Conservation (phyloP, 176 grass and related monocot species). For the Puccinellia tenuiflora region DNA sequence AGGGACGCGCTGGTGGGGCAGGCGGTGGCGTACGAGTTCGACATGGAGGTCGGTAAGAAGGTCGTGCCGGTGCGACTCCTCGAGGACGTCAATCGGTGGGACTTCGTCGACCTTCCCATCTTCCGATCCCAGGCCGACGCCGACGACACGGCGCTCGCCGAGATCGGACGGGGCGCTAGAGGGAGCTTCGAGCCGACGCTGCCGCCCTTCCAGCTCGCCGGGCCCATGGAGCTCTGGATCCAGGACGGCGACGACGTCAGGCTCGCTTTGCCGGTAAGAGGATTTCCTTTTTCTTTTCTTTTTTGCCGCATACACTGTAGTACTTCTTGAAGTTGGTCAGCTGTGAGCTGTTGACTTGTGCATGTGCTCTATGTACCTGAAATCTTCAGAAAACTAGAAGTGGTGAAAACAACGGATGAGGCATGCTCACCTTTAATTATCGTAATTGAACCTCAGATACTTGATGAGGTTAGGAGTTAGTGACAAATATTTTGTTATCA, state of each 20-base stretch:
- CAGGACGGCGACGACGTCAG: slow-evolving; percentile 78
- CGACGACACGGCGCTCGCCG: slow-evolving; percentile 51
- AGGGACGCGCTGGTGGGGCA: slow-evolving; percentile 80
- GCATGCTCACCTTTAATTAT: neutral
- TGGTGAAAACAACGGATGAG: neutral
- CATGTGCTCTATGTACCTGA: neutral
- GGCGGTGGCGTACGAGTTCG: slow-evolving; percentile 78
- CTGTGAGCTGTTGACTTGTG: neutral
- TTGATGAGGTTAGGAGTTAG: neutral
- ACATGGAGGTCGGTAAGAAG: slow-evolving; percentile 70
- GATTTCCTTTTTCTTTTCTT: neutral
- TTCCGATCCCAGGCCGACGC: slow-evolving; percentile 41
- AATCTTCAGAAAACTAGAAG: neutral
- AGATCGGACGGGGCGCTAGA: slow-evolving; percentile 34
- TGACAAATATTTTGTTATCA: neutral
- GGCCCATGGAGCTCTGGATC: slow-evolving; percentile 92
- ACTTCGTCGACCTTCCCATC: slow-evolving; percentile 76
- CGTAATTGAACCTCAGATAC: neutral
- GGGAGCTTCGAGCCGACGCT: slow-evolving; percentile 32
- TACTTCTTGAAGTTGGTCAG: neutral
- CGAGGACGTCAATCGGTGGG: slow-evolving; percentile 71
- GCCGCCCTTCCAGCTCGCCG: slow-evolving; percentile 76
- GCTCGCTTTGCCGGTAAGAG: slow-evolving; percentile 69
- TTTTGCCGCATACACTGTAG: neutral
- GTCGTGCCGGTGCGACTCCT: slow-evolving; percentile 71